Evolutionary conservation across 768 basidiomycete species (phyloP), one percentile per base, ranked within the genome.

Genomic region (Jaapia argillacea): DNA sequence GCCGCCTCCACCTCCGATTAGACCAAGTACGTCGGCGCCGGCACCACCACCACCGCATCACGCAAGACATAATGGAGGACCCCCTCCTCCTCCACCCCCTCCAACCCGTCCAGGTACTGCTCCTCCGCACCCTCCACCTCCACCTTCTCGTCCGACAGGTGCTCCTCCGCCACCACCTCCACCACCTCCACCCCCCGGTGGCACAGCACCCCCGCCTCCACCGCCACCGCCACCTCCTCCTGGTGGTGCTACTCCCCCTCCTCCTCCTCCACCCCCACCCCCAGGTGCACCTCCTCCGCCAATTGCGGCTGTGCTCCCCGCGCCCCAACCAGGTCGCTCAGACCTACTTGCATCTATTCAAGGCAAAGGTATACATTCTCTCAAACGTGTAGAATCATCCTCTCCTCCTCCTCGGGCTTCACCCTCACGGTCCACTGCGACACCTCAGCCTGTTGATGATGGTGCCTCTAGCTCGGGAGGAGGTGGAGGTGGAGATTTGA

Each of bases 271-370:
- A n/a, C n/a, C n/a, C n/a, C n/a, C n/a, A n/a, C n/a, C n/a, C n/a
- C n/a, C n/a, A n/a, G n/a, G n/a, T n/a, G n/a, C n/a, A n/a, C n/a
- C n/a, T n/a, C n/a, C n/a, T n/a, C n/a, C n/a, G n/a, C n/a, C n/a
- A n/a, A n/a, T n/a, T n/a, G n/a, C n/a, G n/a, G n/a, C n/a, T n/a
- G n/a, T n/a, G n/a, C n/a, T 78, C 1, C 72, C 79, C 4, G 54
- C 80, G 6, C 58, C 77, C 4, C 75, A 73, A 50, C 68, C 78
- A 14, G 85, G 76, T 4, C 75, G 87, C 20, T 60, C 55, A 23
- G 80, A 79, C 36, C 67, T 94, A 2, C 66, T 93, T 33, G 81
- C 79, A 0, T 82, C 81, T 10, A 93, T 94, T 48, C 83, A 85
- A 62, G 87, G 86, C 27, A 81, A 79, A 55, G 83, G 88, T 28